These are phyloP conservation scores for Sideroxylon spinosum DNA, from an alignment of 179 eudicot species.

Conservation along the genomic window DNA sequence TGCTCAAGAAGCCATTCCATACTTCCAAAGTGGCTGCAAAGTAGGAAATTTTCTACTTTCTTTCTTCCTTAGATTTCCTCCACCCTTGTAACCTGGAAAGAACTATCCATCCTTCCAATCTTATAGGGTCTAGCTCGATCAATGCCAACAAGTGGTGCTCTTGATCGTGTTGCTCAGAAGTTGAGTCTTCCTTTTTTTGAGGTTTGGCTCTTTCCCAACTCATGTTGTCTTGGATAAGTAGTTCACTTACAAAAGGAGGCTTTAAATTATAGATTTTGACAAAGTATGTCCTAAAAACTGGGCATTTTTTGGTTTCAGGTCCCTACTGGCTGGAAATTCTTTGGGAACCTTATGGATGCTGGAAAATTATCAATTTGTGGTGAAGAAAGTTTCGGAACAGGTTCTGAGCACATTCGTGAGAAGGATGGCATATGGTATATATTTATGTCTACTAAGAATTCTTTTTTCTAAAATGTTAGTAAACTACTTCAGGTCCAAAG, in stretches of 20 bases:
- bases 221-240: conserved; percentile 5
- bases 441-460: background rate
- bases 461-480: background rate
- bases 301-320: conserved; percentile 46
- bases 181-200: conserved; percentile 85
- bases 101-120: background rate
- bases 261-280: background rate
- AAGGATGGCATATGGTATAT: conserved; percentile 96
- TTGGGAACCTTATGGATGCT: conserved; percentile 97
- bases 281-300: background rate
- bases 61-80: background rate
- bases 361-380: conserved; percentile 90
- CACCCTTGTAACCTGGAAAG: background rate
- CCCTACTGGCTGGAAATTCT: conserved; percentile 99
- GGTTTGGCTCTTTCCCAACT: conserved; percentile 38
- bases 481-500: background rate
- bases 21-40: conserved; percentile 68
- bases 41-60: conserved; percentile 26
- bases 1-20: conserved; percentile 84
- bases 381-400: conserved; percentile 98
- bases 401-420: conserved; percentile 97
- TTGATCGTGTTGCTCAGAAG: conserved; percentile 90
- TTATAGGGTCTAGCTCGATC: conserved; percentile 79
- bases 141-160: conserved; percentile 99
- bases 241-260: background rate